Base-by-base conservation (phyloP, 106 monocot genomes). In the Dactylorhiza incarnata region DNA sequence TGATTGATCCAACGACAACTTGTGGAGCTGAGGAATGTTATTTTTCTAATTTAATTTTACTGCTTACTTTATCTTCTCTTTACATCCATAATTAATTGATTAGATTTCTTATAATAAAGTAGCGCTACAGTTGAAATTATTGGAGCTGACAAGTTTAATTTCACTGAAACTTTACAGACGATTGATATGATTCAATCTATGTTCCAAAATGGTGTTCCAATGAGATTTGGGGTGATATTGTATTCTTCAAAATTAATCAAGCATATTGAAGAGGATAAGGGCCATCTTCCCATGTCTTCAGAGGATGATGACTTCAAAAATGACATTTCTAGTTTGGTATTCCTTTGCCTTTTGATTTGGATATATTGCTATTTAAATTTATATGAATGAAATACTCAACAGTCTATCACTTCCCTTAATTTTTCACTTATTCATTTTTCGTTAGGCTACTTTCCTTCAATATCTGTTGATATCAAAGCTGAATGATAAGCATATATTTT, bases 191-290 rank as follows among this genome's bases (percentile, higher is more conserved):
- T 99, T 79, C 62, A 87, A 26, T 94, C 94, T 24, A 84, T 99
- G 84, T 82, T 89, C 80, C 78, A 87, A 80, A 89, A 83, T 77
- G 88, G 73, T 77, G 71, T 94, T 47, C 97, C 97, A 55, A 93
- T 99, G 86, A 91, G 97, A 80, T 94, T 99, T 85, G 97, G 97
- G 15, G 79, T 99, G 24, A 73, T 99, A 73, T 63, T 99, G 43
- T 99, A 99, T 83, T 99, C 97, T 58, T 91, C 94, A 78, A 91
- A 82, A 71, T 25, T 88, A 29, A 81, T 94, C 49, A 85, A 88
- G 66, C 63, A 49, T 74, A 84, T 94, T 67, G 83, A 89, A 87
- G 87, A 89, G 72, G 89, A 83, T 87, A 86, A 84, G 29, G 87
- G 87, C 55, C 73, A 85, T 62, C 81, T 86, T 83, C 84, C 86